Conservation (phyloP, 2,329 filamentous ascomycete species). For the Plenodomus biglobosus region DNA sequence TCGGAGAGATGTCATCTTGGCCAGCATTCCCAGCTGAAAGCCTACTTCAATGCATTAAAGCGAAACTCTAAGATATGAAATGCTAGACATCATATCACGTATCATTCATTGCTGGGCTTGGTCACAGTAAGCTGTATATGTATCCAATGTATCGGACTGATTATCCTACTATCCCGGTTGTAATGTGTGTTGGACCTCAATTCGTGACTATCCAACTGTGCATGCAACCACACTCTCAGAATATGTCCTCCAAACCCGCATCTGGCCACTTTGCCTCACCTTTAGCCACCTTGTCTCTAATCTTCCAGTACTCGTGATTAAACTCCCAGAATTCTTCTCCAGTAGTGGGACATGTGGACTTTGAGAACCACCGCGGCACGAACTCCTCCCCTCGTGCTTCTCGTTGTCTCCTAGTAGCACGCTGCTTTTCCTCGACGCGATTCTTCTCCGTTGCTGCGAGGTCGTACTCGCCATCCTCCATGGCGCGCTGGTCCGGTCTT, state of each 20-base stretch:
- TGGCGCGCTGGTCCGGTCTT: conserved; percentile 90
- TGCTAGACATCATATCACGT: too few relatives aligned
- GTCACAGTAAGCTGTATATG: too few relatives aligned
- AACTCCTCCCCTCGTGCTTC: conserved; percentile 83
- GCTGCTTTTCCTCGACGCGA: conserved; percentile 87
- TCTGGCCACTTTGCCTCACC: conserved; percentile 65
- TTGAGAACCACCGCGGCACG: conserved; percentile 79
- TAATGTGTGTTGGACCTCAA: too few relatives aligned
- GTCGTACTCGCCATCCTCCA: conserved; percentile 98
- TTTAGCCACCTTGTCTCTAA: conserved; percentile 65
- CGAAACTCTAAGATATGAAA: too few relatives aligned
- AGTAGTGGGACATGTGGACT: conserved; percentile 71
- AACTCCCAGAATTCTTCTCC: conserved; percentile 91
- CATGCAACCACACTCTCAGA: too few relatives aligned
- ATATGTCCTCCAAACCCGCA: conserved; percentile 72
- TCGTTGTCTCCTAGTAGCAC: conserved; percentile 69
- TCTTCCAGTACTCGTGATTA: conserved; percentile 84
- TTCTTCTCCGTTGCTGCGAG: conserved; percentile 92
- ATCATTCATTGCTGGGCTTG: too few relatives aligned
- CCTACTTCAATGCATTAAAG: too few relatives aligned
- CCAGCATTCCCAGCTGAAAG: too few relatives aligned
- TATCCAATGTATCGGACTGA: too few relatives aligned
- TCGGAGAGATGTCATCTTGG: too few relatives aligned
- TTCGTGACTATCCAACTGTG: too few relatives aligned
- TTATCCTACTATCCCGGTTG: too few relatives aligned